phyloP scores from a whole-genome alignment of 192 early-diverging fungal genomes.

The Gaertneriomyces semiglobifer region DNA sequence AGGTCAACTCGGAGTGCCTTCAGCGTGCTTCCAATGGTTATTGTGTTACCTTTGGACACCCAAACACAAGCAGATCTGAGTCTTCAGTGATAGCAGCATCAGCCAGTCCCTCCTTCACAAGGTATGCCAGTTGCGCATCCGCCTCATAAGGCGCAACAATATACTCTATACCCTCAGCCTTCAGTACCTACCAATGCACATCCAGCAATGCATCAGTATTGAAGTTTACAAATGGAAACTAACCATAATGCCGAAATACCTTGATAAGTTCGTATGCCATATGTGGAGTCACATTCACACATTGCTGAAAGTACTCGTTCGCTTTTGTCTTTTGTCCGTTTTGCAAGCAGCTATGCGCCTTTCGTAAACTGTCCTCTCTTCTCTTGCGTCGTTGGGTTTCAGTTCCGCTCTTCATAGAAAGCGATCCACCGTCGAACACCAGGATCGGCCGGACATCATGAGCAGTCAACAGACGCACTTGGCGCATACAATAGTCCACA shows the following conservation, averaged over 20 bases:
- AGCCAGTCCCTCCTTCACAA: constrained; percentile 65
- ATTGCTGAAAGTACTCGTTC: constrained; percentile 65
- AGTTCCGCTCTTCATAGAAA: constrained; percentile 81
- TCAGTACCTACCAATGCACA: constrained; percentile 44
- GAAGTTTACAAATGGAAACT: not conserved
- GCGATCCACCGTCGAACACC: constrained; percentile 90
- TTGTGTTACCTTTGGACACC: constrained; percentile 58
- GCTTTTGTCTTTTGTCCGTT: constrained; percentile 62
- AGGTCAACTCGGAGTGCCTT: not conserved
- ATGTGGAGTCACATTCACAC: constrained; percentile 72
- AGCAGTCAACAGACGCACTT: constrained; percentile 69
- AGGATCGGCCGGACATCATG: constrained; percentile 73
- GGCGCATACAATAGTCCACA: constrained; percentile 74
- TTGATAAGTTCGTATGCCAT: constrained; percentile 81
- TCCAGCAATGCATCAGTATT: not conserved
- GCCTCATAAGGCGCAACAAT: constrained; percentile 96
- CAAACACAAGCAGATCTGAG: constrained; percentile 92
- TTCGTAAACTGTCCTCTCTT: constrained; percentile 54
- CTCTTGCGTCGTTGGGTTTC: constrained; percentile 63
- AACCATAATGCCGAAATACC: constrained; percentile 27
- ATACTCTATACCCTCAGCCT: constrained; percentile 63
- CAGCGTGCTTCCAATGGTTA: not conserved
- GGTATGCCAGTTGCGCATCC: constrained; percentile 88
- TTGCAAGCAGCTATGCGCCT: constrained; percentile 54
- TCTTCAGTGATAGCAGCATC: constrained; percentile 89